These are phyloP conservation scores for Elsinoe arachidis DNA, from an alignment of 2,329 filamentous ascomycete genomes.

Conservation along the genomic window DNA sequence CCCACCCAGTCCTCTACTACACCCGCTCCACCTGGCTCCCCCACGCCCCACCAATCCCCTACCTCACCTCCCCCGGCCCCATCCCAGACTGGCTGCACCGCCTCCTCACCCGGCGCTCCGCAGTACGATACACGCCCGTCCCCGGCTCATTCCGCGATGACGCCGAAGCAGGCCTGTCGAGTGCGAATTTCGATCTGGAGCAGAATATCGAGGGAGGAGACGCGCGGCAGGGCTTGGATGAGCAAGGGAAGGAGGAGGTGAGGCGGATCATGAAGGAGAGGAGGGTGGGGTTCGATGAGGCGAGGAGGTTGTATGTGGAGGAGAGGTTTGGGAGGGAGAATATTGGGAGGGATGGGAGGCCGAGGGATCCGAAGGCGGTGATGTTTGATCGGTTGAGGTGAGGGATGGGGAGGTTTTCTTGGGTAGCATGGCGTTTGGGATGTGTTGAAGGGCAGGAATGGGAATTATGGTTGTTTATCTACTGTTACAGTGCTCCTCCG, in stretches of 20 bases:
- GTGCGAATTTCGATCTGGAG: slow-evolving; percentile 70
- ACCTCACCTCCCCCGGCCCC: slow-evolving; percentile 37
- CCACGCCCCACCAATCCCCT: slow-evolving; percentile 52
- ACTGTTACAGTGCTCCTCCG: slow-evolving; percentile 68
- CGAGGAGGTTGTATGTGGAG: slow-evolving; percentile 76
- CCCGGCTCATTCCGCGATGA: slow-evolving; percentile 65
- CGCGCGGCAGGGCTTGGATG: slow-evolving; percentile 69
- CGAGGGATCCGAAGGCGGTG: slow-evolving; percentile 89
- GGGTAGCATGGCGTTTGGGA: slow-evolving; percentile 11
- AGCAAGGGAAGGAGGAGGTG: slow-evolving; percentile 70
- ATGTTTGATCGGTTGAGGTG: slow-evolving; percentile 50
- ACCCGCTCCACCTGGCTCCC: slow-evolving; percentile 71
- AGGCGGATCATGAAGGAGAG: slow-evolving; percentile 83
- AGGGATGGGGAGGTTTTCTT: neutral
- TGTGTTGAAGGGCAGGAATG: neutral
- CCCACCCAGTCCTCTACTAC: slow-evolving; percentile 58
- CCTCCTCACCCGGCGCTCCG: slow-evolving; percentile 26
- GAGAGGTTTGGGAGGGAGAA: slow-evolving; percentile 76
- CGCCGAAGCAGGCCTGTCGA: slow-evolving; percentile 73
- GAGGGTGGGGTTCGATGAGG: slow-evolving; percentile 81
- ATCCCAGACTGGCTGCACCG: slow-evolving; percentile 48
- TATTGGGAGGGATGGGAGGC: slow-evolving; percentile 79
- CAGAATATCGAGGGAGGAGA: slow-evolving; percentile 76
- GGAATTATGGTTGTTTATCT: neutral
- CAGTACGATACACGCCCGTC: slow-evolving; percentile 44